phyloP scores from a whole-genome alignment of 495 filamentous ascomycete genomes.

The Staphylotrichum tortipilum region DNA sequence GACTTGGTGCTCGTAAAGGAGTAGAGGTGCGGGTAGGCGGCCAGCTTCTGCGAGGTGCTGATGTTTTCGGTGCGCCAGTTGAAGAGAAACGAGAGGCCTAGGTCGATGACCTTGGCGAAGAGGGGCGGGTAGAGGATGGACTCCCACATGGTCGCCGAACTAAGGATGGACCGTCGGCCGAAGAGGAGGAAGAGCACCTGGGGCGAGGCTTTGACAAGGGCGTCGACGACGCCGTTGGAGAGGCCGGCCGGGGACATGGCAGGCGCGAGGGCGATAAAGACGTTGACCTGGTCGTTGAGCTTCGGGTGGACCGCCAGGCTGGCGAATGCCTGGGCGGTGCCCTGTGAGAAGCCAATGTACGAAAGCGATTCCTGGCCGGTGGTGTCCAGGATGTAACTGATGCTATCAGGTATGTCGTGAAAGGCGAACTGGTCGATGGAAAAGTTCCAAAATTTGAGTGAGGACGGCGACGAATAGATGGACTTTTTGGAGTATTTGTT shows the following conservation, averaged over 20 bases:
- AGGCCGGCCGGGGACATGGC: slow-evolving; percentile 95
- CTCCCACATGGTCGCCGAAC: slow-evolving; percentile 95
- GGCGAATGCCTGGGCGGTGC: slow-evolving; percentile 93
- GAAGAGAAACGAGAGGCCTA: slow-evolving; percentile 72
- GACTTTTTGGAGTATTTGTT: slow-evolving; percentile 99
- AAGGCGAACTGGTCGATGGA: slow-evolving; percentile 98
- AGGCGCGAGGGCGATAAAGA: slow-evolving; percentile 94
- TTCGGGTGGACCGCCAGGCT: slow-evolving; percentile 87
- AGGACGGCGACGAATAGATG: slow-evolving; percentile 59
- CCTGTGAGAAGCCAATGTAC: slow-evolving; percentile 95
- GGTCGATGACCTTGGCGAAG: slow-evolving; percentile 82
- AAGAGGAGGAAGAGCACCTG: slow-evolving; percentile 90
- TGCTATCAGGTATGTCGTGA: slow-evolving; percentile 91
- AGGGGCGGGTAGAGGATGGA: slow-evolving; percentile 90
- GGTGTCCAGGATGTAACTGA: slow-evolving; percentile 79
- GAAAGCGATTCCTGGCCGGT: slow-evolving; percentile 79
- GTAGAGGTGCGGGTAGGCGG: slow-evolving; percentile 93
- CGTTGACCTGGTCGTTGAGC: slow-evolving; percentile 86
- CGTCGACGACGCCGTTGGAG: slow-evolving; percentile 78
- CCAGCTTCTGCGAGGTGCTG: slow-evolving; percentile 77
- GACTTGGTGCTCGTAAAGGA: slow-evolving; percentile 93
- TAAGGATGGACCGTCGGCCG: slow-evolving; percentile 85
- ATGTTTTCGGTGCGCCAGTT: slow-evolving; percentile 87
- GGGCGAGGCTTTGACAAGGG: slow-evolving; percentile 87
- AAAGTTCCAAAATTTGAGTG: slow-evolving; percentile 86